Evolutionary conservation across 495 filamentous ascomycete genomes (phyloP), one percentile per base, ranked within the genome.

Genomic region (Xylaria bambusicola): DNA sequence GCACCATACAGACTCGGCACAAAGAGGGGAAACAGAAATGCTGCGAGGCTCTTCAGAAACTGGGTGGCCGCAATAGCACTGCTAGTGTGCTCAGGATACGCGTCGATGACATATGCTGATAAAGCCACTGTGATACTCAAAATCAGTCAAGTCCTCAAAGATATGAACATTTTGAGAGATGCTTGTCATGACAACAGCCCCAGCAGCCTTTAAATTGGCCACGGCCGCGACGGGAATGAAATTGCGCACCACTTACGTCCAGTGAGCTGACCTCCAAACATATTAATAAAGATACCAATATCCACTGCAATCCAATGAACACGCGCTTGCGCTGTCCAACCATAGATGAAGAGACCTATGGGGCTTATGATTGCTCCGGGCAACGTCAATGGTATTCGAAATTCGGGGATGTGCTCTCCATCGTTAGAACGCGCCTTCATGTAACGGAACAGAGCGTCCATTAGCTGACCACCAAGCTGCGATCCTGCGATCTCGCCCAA

Each of bases 11-110:
- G 78, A 35, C 76, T 77, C 18, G 83, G 85, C 12, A 86, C 85
- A 58, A 91, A 91, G 6, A 92, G 73, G 12, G 88, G 88, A 61
- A 92, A 91, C 13, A 78, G 81, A 60, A 90, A 91, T 0, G 88
- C 88, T 2, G 83, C 80, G 15, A 90, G 42, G 23, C 78, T 84
- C n/a, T 88, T 73, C 60, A 92, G 63, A 15, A 90, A 82, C 3
- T 84, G 82, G 2, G 77, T 77, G 0, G 90, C 87, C 0, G 81
- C 86, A 9, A 89, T 66, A 1, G 87, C 90, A 58, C 81, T 85
- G 9, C 89, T 88, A 10, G 89, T 88, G 66, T 81, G 91, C 7
- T 84, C 77, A 12, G 85, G 83, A 68, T 90, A 91, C 7, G 85
- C 74, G 66, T 93, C 90, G 15, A 92, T 83, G 42, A 89, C 74